phyloP scores from a whole-genome alignment of 2,329 filamentous ascomycete genomes.

The Ceratocystis colombiana region DNA sequence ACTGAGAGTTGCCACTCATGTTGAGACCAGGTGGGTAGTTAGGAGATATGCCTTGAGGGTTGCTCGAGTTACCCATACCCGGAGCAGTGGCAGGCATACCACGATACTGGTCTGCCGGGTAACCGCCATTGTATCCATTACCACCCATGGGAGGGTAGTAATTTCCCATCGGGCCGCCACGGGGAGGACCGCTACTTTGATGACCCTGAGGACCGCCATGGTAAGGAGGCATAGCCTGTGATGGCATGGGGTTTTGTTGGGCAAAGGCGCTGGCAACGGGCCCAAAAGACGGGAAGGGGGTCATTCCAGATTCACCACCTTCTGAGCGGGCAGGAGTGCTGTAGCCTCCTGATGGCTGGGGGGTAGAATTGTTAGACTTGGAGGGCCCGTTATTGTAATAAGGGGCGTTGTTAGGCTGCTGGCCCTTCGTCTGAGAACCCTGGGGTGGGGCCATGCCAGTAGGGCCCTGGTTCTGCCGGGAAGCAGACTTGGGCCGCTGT shows the following conservation, averaged over 20 bases:
- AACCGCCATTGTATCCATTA: constrained; percentile 37
- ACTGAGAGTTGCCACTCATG: constrained; percentile 31
- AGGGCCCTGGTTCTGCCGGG: constrained; percentile 42
- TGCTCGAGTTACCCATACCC: constrained; percentile 40
- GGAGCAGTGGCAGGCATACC: constrained; percentile 40
- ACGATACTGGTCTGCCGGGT: constrained; percentile 42
- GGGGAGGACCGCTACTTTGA: constrained; percentile 46
- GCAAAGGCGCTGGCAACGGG: constrained; percentile 46
- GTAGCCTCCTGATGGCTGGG: constrained; percentile 7
- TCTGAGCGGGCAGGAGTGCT: constrained; percentile 41
- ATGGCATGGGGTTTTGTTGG: constrained; percentile 37
- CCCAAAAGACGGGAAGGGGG: constrained; percentile 43
- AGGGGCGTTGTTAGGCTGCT: constrained; percentile 33
- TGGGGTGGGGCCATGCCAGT: constrained; percentile 36
- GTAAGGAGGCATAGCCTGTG: constrained; percentile 39
- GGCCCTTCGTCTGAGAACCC: constrained; percentile 28
- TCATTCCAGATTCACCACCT: constrained; percentile 33
- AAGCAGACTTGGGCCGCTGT: constrained; percentile 48
- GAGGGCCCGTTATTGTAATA: constrained; percentile 45
- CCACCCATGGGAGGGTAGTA: constrained; percentile 44
- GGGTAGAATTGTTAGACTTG: constrained; percentile 32
- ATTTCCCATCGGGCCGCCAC: constrained; percentile 47
- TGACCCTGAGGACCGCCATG: constrained; percentile 47
- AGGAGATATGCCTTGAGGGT: constrained; percentile 41
- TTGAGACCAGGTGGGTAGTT: constrained; percentile 40